Conservation (phyloP, 2,329 filamentous ascomycete genomes). For the Coleophoma cylindrospora region DNA sequence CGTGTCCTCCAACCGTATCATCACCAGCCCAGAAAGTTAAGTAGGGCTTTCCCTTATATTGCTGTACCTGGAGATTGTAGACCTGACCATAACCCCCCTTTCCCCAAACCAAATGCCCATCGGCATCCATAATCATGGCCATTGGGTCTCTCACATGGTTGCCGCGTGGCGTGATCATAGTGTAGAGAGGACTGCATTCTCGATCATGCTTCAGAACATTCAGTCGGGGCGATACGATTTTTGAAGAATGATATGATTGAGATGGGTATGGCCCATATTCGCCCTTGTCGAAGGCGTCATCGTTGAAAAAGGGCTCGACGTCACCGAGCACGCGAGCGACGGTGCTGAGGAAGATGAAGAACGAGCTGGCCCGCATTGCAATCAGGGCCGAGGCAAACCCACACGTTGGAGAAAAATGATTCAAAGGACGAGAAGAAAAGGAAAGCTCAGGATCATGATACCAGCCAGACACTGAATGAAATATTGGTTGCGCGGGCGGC, state of each 20-base stretch:
- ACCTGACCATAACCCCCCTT: constrained; percentile 28
- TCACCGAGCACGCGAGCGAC: background rate
- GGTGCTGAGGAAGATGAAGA: background rate
- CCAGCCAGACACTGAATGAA: background rate
- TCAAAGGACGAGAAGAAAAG: background rate
- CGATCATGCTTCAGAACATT: constrained; percentile 23
- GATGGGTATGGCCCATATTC: constrained; percentile 29
- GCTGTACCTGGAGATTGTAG: constrained; percentile 40
- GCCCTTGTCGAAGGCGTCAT: constrained; percentile 27
- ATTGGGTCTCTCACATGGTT: constrained; percentile 27
- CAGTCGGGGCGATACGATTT: constrained; percentile 28
- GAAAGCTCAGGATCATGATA: background rate
- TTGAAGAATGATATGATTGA: constrained; percentile 27
- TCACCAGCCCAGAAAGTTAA: constrained; percentile 45
- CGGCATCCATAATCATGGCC: constrained; percentile 37
- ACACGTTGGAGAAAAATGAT: background rate
- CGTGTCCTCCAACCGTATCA: constrained; percentile 39
- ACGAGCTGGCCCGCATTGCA: background rate
- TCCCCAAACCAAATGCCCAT: constrained; percentile 41
- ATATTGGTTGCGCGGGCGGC: no score
- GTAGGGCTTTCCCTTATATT: constrained; percentile 36
- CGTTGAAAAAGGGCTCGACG: constrained; percentile 2
- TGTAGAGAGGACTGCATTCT: constrained; percentile 34
- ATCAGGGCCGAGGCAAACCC: background rate
- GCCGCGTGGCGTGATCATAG: constrained; percentile 34